Conservation (phyloP, 2,329 filamentous ascomycete species). For the Colletotrichum higginsianum region DNA sequence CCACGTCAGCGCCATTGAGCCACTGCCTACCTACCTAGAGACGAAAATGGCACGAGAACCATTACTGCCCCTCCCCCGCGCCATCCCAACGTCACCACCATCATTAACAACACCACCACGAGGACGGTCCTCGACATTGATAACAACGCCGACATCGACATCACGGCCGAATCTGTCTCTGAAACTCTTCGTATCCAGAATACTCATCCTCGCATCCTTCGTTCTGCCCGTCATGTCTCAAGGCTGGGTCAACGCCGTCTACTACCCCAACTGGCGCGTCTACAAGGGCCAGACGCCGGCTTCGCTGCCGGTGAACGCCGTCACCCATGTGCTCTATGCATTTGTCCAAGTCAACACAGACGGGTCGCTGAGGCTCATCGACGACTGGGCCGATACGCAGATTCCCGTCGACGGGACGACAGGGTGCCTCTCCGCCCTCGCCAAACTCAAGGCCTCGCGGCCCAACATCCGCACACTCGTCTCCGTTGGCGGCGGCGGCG, state of each 20-base stretch:
- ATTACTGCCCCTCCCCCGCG: constrained; percentile 24
- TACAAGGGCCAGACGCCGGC: constrained; percentile 74
- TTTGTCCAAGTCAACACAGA: constrained; percentile 60
- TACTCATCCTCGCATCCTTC: constrained; percentile 1
- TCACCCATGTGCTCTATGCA: constrained; percentile 77
- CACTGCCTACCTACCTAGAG: background rate
- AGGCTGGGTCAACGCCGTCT: constrained; percentile 59
- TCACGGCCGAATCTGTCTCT: constrained; percentile 2
- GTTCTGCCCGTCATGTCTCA: constrained; percentile 36
- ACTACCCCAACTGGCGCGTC: constrained; percentile 77
- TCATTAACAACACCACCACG: background rate
- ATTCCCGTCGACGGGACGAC: constrained; percentile 72
- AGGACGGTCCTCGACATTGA: constrained; percentile 3
- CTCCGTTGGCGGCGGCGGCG: constrained; percentile 76
- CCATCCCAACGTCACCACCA: constrained; percentile 5
- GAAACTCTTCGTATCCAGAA: background rate
- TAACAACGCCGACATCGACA: background rate
- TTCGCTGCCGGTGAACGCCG: constrained; percentile 66
- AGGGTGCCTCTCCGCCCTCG: constrained; percentile 73
- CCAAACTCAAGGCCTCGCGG: constrained; percentile 70
- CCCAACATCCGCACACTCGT: constrained; percentile 72
- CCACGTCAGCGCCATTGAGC: constrained; percentile 26
- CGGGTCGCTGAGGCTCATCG: constrained; percentile 57
- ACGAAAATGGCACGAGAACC: constrained; percentile 5
- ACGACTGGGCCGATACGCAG: constrained; percentile 75